Percentiles rank a stretch among this genome's conserved stretches.
Conservation (phyloP, 1,139 yeast genomes). For the Insectozyma bohioensis region DNA sequence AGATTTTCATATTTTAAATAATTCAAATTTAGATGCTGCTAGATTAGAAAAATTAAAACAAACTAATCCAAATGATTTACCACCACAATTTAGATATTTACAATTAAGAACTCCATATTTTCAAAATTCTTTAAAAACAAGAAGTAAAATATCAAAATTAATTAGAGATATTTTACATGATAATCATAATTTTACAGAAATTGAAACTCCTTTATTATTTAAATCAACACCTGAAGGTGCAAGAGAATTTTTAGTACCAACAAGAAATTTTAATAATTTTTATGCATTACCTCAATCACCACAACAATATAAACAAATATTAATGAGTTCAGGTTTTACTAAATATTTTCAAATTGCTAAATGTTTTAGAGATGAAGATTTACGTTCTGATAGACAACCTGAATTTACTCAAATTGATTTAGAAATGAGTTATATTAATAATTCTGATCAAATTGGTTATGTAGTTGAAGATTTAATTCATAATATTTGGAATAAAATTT, state of each 20-base stretch:
- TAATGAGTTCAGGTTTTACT: constrained; percentile 92
- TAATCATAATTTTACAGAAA: constrained; percentile 63
- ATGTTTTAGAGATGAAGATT: constrained; percentile 94
- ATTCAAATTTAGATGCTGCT: constrained; percentile 67
- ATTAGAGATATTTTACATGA: constrained; percentile 51
- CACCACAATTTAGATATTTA: constrained; percentile 76
- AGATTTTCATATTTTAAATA: constrained; percentile 57
- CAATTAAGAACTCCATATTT: constrained; percentile 67
- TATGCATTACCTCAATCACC: constrained; percentile 98
- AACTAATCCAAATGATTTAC: constrained; percentile 52
- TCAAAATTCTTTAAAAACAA: constrained; percentile 57
- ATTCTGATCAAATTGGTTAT: constrained; percentile 60
- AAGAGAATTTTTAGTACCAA: constrained; percentile 90
- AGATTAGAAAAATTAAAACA: constrained; percentile 64
- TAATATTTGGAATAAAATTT: constrained; percentile 56
- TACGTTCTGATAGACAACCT: constrained; percentile 93
- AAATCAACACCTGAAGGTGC: constrained; percentile 99
- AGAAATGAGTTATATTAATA: constrained; percentile 84
- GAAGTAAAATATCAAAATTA: constrained; percentile 60
- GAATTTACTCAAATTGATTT: constrained; percentile 95
- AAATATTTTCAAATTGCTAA: constrained; percentile 87
- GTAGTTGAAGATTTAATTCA: constrained; percentile 62
- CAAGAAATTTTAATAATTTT: constrained; percentile 60
- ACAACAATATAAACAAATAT: constrained; percentile 90
- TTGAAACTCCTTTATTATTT: constrained; percentile 90